Evolutionary conservation across 768 basidiomycete genomes (phyloP), one percentile per base, ranked within the genome.

Genomic region (Russula abietina): DNA sequence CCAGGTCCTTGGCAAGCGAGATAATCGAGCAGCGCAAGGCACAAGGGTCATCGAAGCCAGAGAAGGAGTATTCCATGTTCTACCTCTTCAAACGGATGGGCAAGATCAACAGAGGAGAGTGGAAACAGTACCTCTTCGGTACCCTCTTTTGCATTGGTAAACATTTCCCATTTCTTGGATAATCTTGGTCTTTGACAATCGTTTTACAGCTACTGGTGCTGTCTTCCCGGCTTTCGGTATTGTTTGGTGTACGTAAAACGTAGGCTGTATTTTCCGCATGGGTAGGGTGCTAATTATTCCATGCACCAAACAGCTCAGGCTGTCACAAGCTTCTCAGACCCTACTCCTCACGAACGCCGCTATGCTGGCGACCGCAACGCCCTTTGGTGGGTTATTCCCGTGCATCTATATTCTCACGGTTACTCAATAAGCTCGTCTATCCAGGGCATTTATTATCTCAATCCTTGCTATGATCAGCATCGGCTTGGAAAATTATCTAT

Each of bases 361-460:
- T 62, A 73, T 30, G 75, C 76, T 16, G 88, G 87, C 33, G 82
- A 92, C 71, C 81, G 83, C 55, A 85, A 82, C 69, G 88, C 87
- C 1, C 75, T 88, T 26, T 88, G 81, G 84, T 80, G 64, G 70
- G 73, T 73, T 38, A 22, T 45, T 24, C 16, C 7, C 24, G 51
- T 62, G 22, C 36, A 28, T 59, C 57, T 39, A 26, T 57, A 28
- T 9, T 7, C 46, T 4, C 22, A 8, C 41, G 16, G 11, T 19
- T 57, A 19, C 12, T 46, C 45, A 16, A 14, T 11, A 65, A 10
- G 66, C 61, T 73, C 19, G 12, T 39, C 43, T 11, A 2, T 2
- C 12, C 63, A 87, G 85, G 80, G 82, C 88, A 69, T 91, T 92
- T 75, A 68, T 91, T 67, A 87, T 93, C 60, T 79, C 87, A 17